Evolutionary conservation across 768 basidiomycete genomes (phyloP), one percentile per base, ranked within the genome.

Genomic region (Lentinula boryana): DNA sequence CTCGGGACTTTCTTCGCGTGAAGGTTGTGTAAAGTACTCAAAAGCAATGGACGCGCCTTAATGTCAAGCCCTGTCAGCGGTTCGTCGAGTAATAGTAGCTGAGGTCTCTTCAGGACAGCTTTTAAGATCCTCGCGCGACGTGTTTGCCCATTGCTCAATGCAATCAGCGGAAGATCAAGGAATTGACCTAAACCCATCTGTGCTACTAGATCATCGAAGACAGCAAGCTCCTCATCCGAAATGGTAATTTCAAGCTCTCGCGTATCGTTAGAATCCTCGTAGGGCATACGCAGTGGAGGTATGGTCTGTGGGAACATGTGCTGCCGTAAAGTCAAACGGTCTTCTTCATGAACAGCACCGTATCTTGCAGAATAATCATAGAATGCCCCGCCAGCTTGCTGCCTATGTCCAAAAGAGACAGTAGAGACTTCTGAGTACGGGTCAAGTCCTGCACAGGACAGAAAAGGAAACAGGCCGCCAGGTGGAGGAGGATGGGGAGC

Each of bases 291-390:
- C 1, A 49, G 67, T 32, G 78, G 60, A 56, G 68, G 69, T 62
- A 79, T 74, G 41, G 74, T 78, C 62, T 85, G 80, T 2, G 82
- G 79, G 63, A 85, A 80, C 75, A 94, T 81, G 61, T 81, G 86
- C 66, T 95, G 78, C 7, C 87, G 78, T 23, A 95, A 79, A 0
- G 95, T 93, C 56, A 86, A 70, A 32, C 82, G 81, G 68, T 96
- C 95, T 68, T 89, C 91, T 16, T 96, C 95, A 16, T 89, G 78
- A 41, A 94, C 82, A 0, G 91, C 89, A 21, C 92, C 93, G 69
- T 98, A 98, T 2, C 95, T 85, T 2, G 95, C 93, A 0, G 93
- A 90, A 68, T 89, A 97, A 73, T 98, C 95, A 62, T 90, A 89
- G 74, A 98, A 98, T 10, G 82, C 90, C 7, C 88, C 86, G 0